Evolutionary conservation across 768 basidiomycete species (phyloP).

Genomic region (Tulasnella sp.): DNA sequence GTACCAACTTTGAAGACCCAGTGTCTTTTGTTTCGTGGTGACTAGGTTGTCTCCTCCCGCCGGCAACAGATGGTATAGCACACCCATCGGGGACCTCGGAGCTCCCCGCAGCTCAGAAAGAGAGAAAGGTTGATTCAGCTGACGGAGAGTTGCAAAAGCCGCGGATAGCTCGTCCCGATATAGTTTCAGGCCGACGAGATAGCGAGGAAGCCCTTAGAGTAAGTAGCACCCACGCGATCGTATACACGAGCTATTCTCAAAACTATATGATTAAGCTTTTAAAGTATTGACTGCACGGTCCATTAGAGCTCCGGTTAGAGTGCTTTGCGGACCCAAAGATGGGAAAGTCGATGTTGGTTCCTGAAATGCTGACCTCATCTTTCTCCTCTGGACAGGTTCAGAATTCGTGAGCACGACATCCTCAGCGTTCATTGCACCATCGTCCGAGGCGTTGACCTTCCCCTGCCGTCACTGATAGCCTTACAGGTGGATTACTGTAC

Average conservation of each 20-base stretch:
- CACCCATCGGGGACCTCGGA: neutral
- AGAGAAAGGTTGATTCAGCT: no score
- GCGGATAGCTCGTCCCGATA: no score
- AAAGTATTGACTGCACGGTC: no score
- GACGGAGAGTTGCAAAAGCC: no score
- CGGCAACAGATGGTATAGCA: neutral
- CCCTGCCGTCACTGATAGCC: neutral
- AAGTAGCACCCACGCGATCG: no score
- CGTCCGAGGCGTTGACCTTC: neutral
- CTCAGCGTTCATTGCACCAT: conserved; percentile 2
- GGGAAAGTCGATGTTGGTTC: neutral
- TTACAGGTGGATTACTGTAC: neutral
- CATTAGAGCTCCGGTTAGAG: no score
- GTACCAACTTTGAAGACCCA: neutral
- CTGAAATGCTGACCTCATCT: neutral
- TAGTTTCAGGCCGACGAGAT: no score
- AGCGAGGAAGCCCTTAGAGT: no score
- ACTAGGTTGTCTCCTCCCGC: neutral
- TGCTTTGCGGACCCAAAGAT: neutral
- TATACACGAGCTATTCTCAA: no score
- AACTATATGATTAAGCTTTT: no score
- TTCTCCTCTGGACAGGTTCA: neutral
- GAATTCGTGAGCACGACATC: conserved; percentile 3
- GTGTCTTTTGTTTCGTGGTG: neutral
- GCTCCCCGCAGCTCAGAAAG: neutral